Evolutionary conservation across 2,329 filamentous ascomycete genomes (phyloP), one percentile per base, ranked within the genome.

Genomic region (Trichoderma sp.): DNA sequence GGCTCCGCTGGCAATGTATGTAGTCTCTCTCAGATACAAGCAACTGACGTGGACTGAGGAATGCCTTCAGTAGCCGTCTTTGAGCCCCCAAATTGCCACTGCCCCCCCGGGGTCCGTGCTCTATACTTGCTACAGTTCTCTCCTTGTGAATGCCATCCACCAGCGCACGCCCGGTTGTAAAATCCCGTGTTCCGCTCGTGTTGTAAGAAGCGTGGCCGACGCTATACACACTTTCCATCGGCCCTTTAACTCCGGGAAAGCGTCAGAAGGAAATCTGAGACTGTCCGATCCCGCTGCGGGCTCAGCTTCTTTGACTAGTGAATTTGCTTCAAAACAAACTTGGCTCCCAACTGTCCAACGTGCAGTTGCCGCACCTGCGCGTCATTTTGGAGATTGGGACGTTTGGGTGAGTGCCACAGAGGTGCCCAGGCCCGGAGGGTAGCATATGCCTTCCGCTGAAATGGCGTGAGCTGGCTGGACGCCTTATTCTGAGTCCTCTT

Each of bases 381-480:
- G 50, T 61, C 48, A 29, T 37, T 32, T 34, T 35, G 32, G 27
- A 22, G 34, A 34, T 53, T 58, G 22, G 37, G 42, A 27, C 50
- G 54, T 39, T 34, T 65, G 56, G 27, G 39, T 35, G 35, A 60
- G 67, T 68, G 27, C 56, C 50, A 68, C 67, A 68, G 27, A 17
- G 22, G 13, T 37, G 19, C 45, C 29, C 17, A 39, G 56, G 48
- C 19, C 32, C n/a, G 34, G 22, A 13, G 48, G 48, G 35, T 19
- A 42, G 53, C 60, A 13, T 64, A 48, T 29, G 22, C 34, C 25
- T 66, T 17, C 39, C 42, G 27, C 32, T 42, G n/a, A 50, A 39
- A 22, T 66, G 67, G 61, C 13, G 19, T 66, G 61, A 54, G 67
- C 2, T 17, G 35, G 19, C 32, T 42, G 37, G 22, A 50, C 42